Percentiles rank a stretch among this genome's conserved stretches.
These are phyloP conservation scores for Macroventuria anomochaeta DNA, from an alignment of 2,329 filamentous ascomycete genomes.

Conservation along the genomic window DNA sequence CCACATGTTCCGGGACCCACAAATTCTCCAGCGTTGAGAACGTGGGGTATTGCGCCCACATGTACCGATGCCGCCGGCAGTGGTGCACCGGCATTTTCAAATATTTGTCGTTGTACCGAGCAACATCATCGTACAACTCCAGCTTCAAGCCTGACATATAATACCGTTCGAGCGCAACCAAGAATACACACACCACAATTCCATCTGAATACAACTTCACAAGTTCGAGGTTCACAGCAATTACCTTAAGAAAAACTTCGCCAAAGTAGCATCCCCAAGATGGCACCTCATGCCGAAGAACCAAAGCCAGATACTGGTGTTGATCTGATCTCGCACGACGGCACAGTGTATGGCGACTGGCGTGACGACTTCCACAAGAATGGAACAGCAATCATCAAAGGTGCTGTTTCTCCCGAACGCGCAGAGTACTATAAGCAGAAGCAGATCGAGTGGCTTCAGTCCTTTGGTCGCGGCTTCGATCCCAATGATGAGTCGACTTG, in stretches of 20 bases:
- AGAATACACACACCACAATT: background rate
- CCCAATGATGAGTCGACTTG: slow-evolving; percentile 44
- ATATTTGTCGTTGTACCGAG: background rate
- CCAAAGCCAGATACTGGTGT: slow-evolving; percentile 24
- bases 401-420: slow-evolving; percentile 47
- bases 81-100: background rate
- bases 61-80: background rate
- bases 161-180: background rate
- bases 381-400: slow-evolving; percentile 53
- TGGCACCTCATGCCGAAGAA: slow-evolving; percentile 28
- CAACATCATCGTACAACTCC: background rate
- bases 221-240: too few species aligned
- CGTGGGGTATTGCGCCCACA: slow-evolving; percentile 2
- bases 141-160: background rate
- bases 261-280: background rate
- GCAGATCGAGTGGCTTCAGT: slow-evolving; percentile 53
- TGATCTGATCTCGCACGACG: slow-evolving; percentile 25
- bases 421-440: slow-evolving; percentile 52
- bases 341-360: slow-evolving; percentile 42
- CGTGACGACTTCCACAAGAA: slow-evolving; percentile 52
- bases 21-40: background rate
- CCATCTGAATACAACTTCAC: background rate
- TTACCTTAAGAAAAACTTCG: background rate
- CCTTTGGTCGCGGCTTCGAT: slow-evolving; percentile 52
- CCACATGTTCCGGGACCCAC: slow-evolving; percentile 2